Percentiles rank a stretch among this genome's conserved stretches.
phyloP scores from a whole-genome alignment of 805 yeast genomes.

The Ogataea pilisensis region DNA sequence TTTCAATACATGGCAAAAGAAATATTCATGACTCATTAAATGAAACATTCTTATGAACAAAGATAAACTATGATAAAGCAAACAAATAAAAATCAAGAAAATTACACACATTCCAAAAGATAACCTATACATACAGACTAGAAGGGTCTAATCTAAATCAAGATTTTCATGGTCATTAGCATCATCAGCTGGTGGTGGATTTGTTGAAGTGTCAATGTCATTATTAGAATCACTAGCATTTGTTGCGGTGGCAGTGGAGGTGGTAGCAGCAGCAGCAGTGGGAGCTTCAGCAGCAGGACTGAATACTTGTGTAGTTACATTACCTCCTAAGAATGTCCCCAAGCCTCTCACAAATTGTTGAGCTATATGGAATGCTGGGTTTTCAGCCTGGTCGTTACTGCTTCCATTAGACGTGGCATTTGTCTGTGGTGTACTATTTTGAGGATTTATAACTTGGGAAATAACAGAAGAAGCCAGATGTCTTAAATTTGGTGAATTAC shows the following conservation, averaged over 20 bases:
- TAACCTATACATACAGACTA: neutral
- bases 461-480: neutral
- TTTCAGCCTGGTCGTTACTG: neutral
- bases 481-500: neutral
- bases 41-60: no score
- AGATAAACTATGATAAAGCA: no score
- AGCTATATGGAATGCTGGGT: neutral
- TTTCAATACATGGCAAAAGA: no score
- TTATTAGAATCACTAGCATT: neutral
- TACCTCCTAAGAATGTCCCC: neutral
- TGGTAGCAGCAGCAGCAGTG: neutral
- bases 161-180: neutral
- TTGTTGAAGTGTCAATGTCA: neutral
- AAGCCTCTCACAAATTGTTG: neutral
- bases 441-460: neutral
- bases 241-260: neutral
- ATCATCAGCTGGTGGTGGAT: neutral
- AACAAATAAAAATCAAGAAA: no score
- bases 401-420: neutral
- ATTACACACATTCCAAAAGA: no score
- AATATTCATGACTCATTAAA: no score
- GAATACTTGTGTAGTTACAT: no score
- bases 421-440: neutral
- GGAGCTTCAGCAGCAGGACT: neutral
- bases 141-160: neutral